Conservation (phyloP, 169 alveolate species). For the Cystoisospora suis region DNA sequence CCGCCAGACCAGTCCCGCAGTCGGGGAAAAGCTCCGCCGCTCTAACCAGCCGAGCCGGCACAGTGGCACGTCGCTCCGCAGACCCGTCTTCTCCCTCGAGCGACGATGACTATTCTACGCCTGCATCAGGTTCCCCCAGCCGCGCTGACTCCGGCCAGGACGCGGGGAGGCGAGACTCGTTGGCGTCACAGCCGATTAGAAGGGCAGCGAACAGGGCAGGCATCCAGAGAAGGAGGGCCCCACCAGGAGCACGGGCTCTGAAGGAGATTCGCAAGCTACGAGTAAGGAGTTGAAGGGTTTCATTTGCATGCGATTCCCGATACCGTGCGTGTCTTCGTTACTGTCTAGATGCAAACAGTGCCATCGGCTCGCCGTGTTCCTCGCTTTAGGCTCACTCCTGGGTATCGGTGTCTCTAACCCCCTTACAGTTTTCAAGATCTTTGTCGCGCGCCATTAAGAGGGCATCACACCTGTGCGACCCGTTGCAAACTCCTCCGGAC, state of each 20-base stretch:
- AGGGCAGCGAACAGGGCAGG: neutral
- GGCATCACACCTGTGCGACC: too few species aligned
- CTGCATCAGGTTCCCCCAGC: neutral
- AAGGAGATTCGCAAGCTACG: neutral
- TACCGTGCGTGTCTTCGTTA: neutral
- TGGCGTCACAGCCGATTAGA: neutral
- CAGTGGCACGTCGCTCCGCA: constrained; percentile 13
- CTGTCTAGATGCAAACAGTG: neutral
- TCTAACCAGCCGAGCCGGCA: too few species aligned
- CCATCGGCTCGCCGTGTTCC: neutral
- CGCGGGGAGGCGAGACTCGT: neutral
- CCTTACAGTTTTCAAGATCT: neutral
- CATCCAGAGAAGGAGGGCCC: neutral
- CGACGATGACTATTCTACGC: neutral
- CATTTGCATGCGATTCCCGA: neutral
- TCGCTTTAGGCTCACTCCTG: neutral
- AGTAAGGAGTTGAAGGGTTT: neutral
- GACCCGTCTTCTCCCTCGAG: neutral
- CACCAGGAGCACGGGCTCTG: neutral
- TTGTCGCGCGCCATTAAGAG: neutral
- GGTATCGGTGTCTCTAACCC: neutral
- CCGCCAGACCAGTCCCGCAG: neutral
- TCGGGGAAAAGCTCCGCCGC: neutral
- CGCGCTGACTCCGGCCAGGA: neutral
- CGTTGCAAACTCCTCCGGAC: too few species aligned